Evolutionary conservation across 2,329 filamentous ascomycete species (phyloP), one percentile per base, ranked within the genome.

Genomic region (Alternaria ventricosa): DNA sequence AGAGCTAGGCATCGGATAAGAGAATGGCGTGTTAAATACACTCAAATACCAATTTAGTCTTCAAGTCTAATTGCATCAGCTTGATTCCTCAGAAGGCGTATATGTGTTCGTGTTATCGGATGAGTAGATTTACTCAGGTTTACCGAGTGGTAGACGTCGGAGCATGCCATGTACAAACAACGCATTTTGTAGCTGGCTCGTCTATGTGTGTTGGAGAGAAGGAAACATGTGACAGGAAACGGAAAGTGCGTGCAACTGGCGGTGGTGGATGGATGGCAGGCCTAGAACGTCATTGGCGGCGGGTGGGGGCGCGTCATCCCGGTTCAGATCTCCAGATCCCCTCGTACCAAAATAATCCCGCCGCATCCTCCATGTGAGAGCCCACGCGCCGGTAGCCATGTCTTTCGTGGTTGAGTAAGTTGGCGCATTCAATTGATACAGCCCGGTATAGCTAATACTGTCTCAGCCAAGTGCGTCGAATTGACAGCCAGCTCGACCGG

Each of bases 401-500:
- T 81, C 79, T 57, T 81, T 81, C 55, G 79, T 81, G 68, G 78
- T 80, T 45, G 80, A 82, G 79, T 81, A 71, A 70, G 78, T 73
- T 22, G n/a, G 51, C 12, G 36, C 4, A 12, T 30, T 22, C 25
- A 13, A 28, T 25, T 33, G 49, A 43, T 23, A 23, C 13, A 13
- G 12, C 27, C 1, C 11, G 20, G 3, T 15, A 18, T 22, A 41
- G 53, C 70, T 69, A 60, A 71, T 25, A n/a, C 18, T 0, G 20
- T 12, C 36, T 15, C 64, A 87, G 86, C 76, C 86, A 88, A 71
- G 80, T 88, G 61, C 85, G 84, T 60, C 83, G 82, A 54, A 84
- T 89, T 66, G 87, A 89, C 75, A 81, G 82, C 61, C 85, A 87
- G 67, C 81, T 89, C 57, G 87, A 89, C 70, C 85, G 84, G 56